Evolutionary conservation across 1,284 basidiomycete species (phyloP), one percentile per base, ranked within the genome.

Genomic region (Apiotrichum siamense): DNA sequence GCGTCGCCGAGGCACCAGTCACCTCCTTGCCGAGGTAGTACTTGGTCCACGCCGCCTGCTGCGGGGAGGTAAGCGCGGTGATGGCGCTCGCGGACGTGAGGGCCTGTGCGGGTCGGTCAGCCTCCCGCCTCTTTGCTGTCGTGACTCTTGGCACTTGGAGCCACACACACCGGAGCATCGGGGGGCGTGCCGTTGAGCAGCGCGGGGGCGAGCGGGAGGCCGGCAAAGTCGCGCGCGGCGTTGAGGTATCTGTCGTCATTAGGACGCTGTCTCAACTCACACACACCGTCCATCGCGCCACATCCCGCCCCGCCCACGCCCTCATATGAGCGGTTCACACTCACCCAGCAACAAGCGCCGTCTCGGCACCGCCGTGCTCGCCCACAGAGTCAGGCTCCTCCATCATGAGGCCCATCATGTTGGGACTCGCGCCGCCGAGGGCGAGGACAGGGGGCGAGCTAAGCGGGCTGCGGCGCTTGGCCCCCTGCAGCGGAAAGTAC

Each of bases 11-110:
- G 4, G 31, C 27, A 4, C 33, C 25, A 18, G 31, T 37, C 2
- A 49, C 47, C 39, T 27, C 21, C n/a, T 32, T 13, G 32, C 47
- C 47, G 24, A 49, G 24, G 18, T 49, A 49, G 33, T 43, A 49
- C 9, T 24, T 33, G 4, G 32, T 40, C 47, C 47, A 49, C 6
- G 47, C 41, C 21, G 41, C 39, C 10, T 33, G 39, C 23, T 42
- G 24, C 27, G 41, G 25, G 24, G 41, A 6, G n/a, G 47, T 29
- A 25, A 49, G 47, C 11, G 32, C 25, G 10, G 25, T 20, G 33
- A 49, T 49, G 17, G 31, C 33, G 6, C 40, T 26, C 32, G 26
- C 20, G 7, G 40, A 37, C 7, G 47, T 35, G 47, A 49, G 40
- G 24, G 47, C 13, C 47, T 49, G 33, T 2, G 38, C 7, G 38